Evolutionary conservation across 192 early-diverging fungal genomes (phyloP).

Genomic region (Podochytrium sp.): DNA sequence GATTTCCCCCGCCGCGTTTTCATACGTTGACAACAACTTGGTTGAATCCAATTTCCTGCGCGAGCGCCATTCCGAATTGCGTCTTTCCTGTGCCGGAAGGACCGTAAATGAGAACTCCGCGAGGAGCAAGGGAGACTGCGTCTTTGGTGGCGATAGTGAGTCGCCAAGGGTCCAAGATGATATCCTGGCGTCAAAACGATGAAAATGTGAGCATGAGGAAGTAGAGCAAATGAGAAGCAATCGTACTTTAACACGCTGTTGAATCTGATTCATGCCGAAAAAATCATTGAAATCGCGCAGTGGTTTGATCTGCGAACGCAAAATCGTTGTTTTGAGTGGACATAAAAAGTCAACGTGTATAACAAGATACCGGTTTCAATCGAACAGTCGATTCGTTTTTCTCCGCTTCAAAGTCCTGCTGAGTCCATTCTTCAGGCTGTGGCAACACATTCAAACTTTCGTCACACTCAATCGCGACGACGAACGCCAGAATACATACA

Average conservation of each 20-base stretch:
- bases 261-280: constrained; percentile 74
- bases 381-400: constrained; percentile 24
- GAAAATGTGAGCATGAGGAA: constrained; percentile 3
- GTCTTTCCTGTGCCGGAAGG: constrained; percentile 92
- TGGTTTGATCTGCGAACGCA: constrained; percentile 11
- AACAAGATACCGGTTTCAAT: constrained; percentile 64
- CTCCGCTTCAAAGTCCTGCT: constrained; percentile 48
- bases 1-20: not conserved
- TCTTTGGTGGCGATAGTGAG: constrained; percentile 61
- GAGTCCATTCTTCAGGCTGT: constrained; percentile 21
- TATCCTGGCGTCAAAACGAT: constrained; percentile 40
- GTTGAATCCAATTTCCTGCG: constrained; percentile 77
- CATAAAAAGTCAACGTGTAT: too few relatives aligned
- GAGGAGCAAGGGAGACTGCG: constrained; percentile 71
- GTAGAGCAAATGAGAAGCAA: not conserved
- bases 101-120: constrained; percentile 84
- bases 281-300: constrained; percentile 40
- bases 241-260: constrained; percentile 62
- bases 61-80: constrained; percentile 81
- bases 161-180: constrained; percentile 44
- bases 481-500: constrained; percentile 28
- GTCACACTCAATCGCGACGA: not conserved
- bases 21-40: constrained; percentile 81
- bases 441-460: constrained; percentile 22
- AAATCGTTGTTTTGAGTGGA: too few relatives aligned